phyloP scores from a whole-genome alignment of 768 basidiomycete genomes.

The Amanita rubescens region DNA sequence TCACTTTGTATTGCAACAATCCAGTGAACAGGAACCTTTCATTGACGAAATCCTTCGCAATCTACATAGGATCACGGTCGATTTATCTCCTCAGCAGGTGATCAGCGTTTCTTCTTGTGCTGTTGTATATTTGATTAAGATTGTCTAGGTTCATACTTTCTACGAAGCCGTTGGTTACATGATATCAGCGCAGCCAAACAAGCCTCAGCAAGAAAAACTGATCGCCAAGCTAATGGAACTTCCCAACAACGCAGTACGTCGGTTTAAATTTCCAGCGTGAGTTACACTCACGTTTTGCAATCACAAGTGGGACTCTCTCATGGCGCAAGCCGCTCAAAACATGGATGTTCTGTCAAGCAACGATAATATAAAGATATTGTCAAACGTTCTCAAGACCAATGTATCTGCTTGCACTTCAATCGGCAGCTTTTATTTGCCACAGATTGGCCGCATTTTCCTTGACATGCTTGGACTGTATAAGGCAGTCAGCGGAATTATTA shows the following conservation, averaged over 20 bases:
- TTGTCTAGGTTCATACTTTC: slow-evolving; percentile 79
- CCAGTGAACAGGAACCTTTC: slow-evolving; percentile 94
- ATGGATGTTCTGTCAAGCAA: slow-evolving; percentile 86
- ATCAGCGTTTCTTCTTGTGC: slow-evolving; percentile 11
- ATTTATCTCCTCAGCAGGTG: slow-evolving; percentile 85
- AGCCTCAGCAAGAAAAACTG: slow-evolving; percentile 91
- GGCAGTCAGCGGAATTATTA: slow-evolving; percentile 94
- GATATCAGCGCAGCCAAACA: slow-evolving; percentile 98
- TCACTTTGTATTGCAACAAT: slow-evolving; percentile 98
- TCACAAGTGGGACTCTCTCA: slow-evolving; percentile 88
- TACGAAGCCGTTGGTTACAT: slow-evolving; percentile 99
- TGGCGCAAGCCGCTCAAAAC: slow-evolving; percentile 89
- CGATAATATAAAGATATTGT: slow-evolving; percentile 95
- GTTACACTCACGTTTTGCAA: slow-evolving; percentile 6
- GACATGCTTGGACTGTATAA: slow-evolving; percentile 99
- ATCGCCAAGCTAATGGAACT: slow-evolving; percentile 95
- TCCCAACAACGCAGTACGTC: slow-evolving; percentile 87
- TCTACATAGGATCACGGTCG: slow-evolving; percentile 90
- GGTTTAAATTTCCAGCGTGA: neutral
- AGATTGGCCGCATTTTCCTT: slow-evolving; percentile 90
- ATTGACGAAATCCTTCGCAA: slow-evolving; percentile 93
- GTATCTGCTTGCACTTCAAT: slow-evolving; percentile 97
- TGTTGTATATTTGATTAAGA: slow-evolving; percentile 15
- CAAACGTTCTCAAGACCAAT: slow-evolving; percentile 97
- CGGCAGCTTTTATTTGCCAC: slow-evolving; percentile 95